Base-by-base conservation (phyloP, 108 stramenopile species). In the Cyclotella sp. region DNA sequence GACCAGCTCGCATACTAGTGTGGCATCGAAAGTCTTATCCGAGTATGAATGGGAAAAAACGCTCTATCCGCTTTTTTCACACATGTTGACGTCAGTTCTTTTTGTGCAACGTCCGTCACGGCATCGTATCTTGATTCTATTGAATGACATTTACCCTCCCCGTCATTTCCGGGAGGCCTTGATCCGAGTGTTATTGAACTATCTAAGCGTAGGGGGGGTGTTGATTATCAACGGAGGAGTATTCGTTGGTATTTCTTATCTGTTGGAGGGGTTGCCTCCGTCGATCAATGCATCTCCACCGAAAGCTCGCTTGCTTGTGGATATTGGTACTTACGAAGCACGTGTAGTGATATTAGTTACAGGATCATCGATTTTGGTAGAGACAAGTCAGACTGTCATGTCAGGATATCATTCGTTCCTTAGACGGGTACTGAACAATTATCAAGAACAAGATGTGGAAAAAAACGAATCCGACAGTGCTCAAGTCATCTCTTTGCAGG, bases 61-160 rank as follows among this genome's bases (percentile, higher is more conserved):
- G 4, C 68, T 81, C 5, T 70, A 81, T 73, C 72, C 67, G 8
- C 28, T 81, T 29, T 70, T 81, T 64, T 74, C 73, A 0, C 73
- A 70, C 63, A 49, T 75, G 3, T 30, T 81, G 34, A 81, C 79
- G 21, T 81, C 79, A 9, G 67, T 81, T 11, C 54, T 81, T 9
- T 81, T 74, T 60, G 42, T 81, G 30, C 73, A 73, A 49, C 79
- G 79, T 7, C 73, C 79, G 11, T 70, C 79, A 28, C 79, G 79
- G 49, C 73, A 81, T 70, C 79, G 79, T 6, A 70, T 81, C 15
- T 28, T 81, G 21, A 22, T 81, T 0, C 18, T 81, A 21, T 43
- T 49, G 26, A 81, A 63, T 68, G 79, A 81, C 18, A 10, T 54
- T 9, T 70, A 52, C 53, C 62, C 68, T 15, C 79, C 79, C 6